These are phyloP conservation scores for Trichosporon sp. DNA, from an alignment of 1,284 basidiomycete genomes.

Conservation along the genomic window DNA sequence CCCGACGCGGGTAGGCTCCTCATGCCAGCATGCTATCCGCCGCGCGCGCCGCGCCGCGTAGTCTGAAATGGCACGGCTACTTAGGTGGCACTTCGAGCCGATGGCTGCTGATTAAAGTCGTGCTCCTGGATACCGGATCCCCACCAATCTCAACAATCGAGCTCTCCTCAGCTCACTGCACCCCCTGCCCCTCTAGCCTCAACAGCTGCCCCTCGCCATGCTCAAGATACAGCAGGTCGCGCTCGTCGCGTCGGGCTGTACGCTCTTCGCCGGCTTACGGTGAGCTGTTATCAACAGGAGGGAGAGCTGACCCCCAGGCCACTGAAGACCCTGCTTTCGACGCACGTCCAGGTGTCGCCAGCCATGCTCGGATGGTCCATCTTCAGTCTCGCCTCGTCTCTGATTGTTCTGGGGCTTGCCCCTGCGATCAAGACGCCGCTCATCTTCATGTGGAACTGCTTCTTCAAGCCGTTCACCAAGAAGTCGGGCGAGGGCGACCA, in stretches of 20 bases:
- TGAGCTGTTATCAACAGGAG: background rate
- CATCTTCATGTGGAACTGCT: slow-evolving; percentile 50
- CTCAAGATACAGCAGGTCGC: slow-evolving; percentile 1
- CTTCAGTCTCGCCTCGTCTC: slow-evolving; percentile 20
- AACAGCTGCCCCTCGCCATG: slow-evolving; percentile 1
- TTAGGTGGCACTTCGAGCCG: slow-evolving; percentile 2
- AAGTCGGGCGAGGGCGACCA: slow-evolving; percentile 34
- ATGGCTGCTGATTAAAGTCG: background rate
- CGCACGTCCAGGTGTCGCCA: slow-evolving; percentile 20
- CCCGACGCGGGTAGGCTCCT: background rate
- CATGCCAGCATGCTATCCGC: background rate
- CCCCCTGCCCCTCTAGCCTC: background rate
- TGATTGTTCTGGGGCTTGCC: slow-evolving; percentile 24
- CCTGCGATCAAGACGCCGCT: slow-evolving; percentile 30
- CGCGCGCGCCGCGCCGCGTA: background rate
- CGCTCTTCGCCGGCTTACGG: background rate
- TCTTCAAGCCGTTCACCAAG: slow-evolving; percentile 51
- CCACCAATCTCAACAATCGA: background rate
- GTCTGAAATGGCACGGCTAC: slow-evolving; percentile 2
- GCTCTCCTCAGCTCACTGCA: slow-evolving; percentile 1
- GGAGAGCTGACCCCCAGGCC: slow-evolving; percentile 18
- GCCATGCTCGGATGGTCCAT: slow-evolving; percentile 28
- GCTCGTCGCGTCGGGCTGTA: background rate
- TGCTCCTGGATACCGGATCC: background rate
- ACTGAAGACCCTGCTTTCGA: slow-evolving; percentile 27